phyloP scores from a whole-genome alignment of 768 basidiomycete species.

The Dioszegia crocea region DNA sequence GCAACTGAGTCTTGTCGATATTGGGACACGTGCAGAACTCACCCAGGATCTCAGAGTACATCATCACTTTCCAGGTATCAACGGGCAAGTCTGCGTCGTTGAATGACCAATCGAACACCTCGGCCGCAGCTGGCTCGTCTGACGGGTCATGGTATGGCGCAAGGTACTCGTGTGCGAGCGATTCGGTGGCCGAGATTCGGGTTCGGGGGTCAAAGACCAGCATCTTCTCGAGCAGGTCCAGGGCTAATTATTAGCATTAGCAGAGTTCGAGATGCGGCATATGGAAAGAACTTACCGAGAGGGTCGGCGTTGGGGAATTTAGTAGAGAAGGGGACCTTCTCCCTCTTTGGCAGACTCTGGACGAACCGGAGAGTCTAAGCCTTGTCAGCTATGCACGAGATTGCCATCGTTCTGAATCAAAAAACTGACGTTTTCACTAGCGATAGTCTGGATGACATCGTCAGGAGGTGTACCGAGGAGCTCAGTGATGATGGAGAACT shows the following conservation, averaged over 20 bases:
- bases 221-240: constrained; percentile 97
- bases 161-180: constrained; percentile 88
- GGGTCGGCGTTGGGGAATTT: constrained; percentile 85
- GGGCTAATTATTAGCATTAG: constrained; percentile 56
- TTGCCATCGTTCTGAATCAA: background rate
- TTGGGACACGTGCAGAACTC: too few species aligned
- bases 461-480: constrained; percentile 96
- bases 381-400: background rate
- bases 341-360: constrained; percentile 92
- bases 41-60: constrained; percentile 98
- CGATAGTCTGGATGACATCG: constrained; percentile 98
- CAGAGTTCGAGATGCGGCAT: background rate
- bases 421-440: constrained; percentile 81
- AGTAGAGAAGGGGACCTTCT: constrained; percentile 89
- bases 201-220: constrained; percentile 97
- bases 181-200: constrained; percentile 87
- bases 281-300: constrained; percentile 58
- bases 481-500: constrained; percentile 99
- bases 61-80: constrained; percentile 99
- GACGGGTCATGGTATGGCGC: constrained; percentile 97
- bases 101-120: constrained; percentile 99
- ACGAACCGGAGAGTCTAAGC: constrained; percentile 94
- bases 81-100: constrained; percentile 98
- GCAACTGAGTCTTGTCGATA: too few species aligned
- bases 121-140: constrained; percentile 87